Conservation (phyloP, 2,329 filamentous ascomycete genomes). For the Aspergillus uvarum region DNA sequence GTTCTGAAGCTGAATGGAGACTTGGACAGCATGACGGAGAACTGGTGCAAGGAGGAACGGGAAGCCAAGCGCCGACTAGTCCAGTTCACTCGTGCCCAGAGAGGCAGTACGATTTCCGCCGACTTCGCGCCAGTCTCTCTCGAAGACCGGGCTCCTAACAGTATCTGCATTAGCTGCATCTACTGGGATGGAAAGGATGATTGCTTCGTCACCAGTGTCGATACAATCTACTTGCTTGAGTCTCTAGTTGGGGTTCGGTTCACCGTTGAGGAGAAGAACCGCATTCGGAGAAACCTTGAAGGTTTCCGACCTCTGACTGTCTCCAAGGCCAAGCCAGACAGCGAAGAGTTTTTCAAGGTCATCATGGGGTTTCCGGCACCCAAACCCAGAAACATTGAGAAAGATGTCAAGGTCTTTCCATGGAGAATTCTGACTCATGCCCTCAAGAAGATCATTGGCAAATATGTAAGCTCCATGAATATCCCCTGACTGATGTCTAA, state of each 20-base stretch:
- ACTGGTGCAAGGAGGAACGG: slow-evolving; percentile 81
- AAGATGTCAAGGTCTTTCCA: slow-evolving; percentile 97
- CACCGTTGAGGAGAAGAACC: slow-evolving; percentile 96
- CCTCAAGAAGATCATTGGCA: slow-evolving; percentile 96
- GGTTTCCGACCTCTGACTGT: slow-evolving; percentile 91
- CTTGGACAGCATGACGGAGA: slow-evolving; percentile 76
- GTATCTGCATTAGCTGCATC: slow-evolving; percentile 96
- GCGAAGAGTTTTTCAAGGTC: slow-evolving; percentile 96
- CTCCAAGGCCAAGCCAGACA: slow-evolving; percentile 87
- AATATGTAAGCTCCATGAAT: slow-evolving; percentile 68
- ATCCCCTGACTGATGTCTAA: background rate
- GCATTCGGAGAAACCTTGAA: slow-evolving; percentile 92
- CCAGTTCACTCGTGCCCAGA: slow-evolving; percentile 79
- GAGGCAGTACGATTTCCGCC: slow-evolving; percentile 75
- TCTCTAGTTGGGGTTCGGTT: slow-evolving; percentile 83
- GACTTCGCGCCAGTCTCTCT: slow-evolving; percentile 76
- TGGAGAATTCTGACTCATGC: slow-evolving; percentile 88
- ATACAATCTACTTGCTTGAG: slow-evolving; percentile 93
- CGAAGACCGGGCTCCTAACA: slow-evolving; percentile 76
- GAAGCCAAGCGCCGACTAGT: slow-evolving; percentile 79
- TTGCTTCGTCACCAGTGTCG: slow-evolving; percentile 92
- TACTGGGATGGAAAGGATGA: slow-evolving; percentile 91
- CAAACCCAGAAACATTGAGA: slow-evolving; percentile 96
- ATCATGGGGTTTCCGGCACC: slow-evolving; percentile 97
- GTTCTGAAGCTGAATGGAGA: slow-evolving; percentile 82